Evolutionary conservation across 2,329 filamentous ascomycete genomes (phyloP), one percentile per base, ranked within the genome.

Genomic region (Paraphoma sp.): DNA sequence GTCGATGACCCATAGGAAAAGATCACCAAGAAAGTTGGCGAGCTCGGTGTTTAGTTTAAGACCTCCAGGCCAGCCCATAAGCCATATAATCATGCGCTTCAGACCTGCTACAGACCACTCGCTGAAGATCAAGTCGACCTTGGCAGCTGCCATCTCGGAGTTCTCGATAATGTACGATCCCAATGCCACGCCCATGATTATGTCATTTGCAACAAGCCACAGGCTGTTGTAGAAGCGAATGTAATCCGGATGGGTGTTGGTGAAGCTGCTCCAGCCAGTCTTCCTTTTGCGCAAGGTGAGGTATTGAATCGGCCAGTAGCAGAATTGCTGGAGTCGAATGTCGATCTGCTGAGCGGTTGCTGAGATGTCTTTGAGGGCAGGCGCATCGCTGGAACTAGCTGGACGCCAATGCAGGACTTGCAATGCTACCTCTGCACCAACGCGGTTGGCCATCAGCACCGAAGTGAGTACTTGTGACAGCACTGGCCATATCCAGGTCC

Each of bases 171-270:
- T 96, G 75, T 97, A 99, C 0, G 93, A 96, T 0, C 95, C 96
- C 7, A 99, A 80, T 1, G 95, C 95, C 64, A 99, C 97, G 28
- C 95, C 96, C 57, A 99, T 98, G 63, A 99, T 99, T 45, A 99
- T 90, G 79, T 99, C 95, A 79, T 99, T 99, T 30, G 93, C 93
- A 18, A 99, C 95, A 8, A 99, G 89, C 95, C 95, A 99, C 4
- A 99, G 82, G 70, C 93, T 97, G 76, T 99, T 99, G 80, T 98
- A 99, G 78, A 99, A 99, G 14, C 95, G 90, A 64, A 99, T 99
- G 75, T 99, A 99, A 76, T 99, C 95, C 0, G 94, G 92, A 76
- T 99, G 94, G 68, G 90, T 97, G 46, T 90, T 95, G 0, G 93
- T 97, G 53, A 98, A 90, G 74, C 94, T 98, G 56, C 93, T 91